Evolutionary conservation across 805 yeast genomes (phyloP), one percentile per base, ranked within the genome.

Genomic region (Hanseniaspora mollemarum): DNA sequence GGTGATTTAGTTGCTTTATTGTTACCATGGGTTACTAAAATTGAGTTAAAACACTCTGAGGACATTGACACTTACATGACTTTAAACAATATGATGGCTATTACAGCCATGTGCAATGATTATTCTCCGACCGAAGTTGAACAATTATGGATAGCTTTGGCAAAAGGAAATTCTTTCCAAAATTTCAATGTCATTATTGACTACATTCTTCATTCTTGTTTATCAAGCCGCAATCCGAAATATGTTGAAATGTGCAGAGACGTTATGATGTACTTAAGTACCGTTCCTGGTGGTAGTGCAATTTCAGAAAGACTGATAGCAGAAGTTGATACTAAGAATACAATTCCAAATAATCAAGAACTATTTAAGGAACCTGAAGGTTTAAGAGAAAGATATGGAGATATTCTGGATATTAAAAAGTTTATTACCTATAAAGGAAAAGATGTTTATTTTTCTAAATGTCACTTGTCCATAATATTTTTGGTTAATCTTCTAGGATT

Each of bases 101-200:
- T 92, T 36, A 87, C 96, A 0, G 78, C 87, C 33, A 78, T 78
- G 53, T 84, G 81, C 57, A 78, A 88, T 46, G 80, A 81, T 43
- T 70, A 72, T 13, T 78, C 86, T 57, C 85, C 86, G 40, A 83
- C 82, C 58, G 97, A 87, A 58, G 86, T 92, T 10, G 96, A 88
- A 62, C 94, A 94, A 0, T 65, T 92, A 21, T 92, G 99, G 99
- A 87, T 85, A 4, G 90, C 96, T 0, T 69, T 92, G n/a, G 95
- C 94, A 1, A 77, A 75, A 45, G 85, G 83, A 4, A 73, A 75
- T n/a, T 73, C 76, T 26, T 73, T 76, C 28, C 72, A 69, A n/a
- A 87, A 90, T 58, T 80, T 81, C 19, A 78, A 78, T 41, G 79
- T 77, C 1, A 83, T 87, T 19, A 66, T 86, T 59, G 83, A 80